Percentiles rank a stretch among this genome's conserved stretches.
Conservation (phyloP, 2,329 filamentous ascomycete genomes). For the Colletotrichum sp. region DNA sequence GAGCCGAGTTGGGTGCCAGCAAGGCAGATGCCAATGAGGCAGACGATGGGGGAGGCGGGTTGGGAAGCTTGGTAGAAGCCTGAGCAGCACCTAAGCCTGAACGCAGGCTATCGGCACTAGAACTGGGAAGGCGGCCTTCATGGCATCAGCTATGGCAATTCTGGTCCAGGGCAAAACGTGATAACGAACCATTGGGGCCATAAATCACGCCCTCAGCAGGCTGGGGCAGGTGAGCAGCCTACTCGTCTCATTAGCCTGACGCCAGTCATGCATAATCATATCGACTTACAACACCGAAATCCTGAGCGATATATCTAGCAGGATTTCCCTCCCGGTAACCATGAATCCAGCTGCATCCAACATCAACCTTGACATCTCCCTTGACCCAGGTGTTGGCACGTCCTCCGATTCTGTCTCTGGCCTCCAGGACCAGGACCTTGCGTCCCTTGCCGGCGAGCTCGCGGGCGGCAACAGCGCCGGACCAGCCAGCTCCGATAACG, state of each 20-base stretch:
- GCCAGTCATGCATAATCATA: not conserved
- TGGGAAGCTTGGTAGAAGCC: slow-evolving; percentile 11
- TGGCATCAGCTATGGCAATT: not conserved
- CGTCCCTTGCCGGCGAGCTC: slow-evolving; percentile 6
- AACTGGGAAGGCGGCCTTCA: slow-evolving; percentile 8
- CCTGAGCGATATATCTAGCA: slow-evolving; percentile 13
- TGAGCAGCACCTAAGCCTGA: slow-evolving; percentile 8
- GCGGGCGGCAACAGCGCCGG: slow-evolving; percentile 13
- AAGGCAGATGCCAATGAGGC: slow-evolving; percentile 12
- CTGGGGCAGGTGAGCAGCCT: slow-evolving; percentile 12
- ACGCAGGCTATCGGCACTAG: slow-evolving; percentile 1
- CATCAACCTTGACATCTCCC: slow-evolving; percentile 13
- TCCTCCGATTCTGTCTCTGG: slow-evolving; percentile 20
- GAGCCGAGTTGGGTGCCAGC: not conserved
- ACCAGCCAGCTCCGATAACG: slow-evolving; percentile 19
- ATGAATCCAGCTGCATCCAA: slow-evolving; percentile 19
- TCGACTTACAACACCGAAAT: slow-evolving; percentile 14
- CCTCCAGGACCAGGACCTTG: slow-evolving; percentile 15
- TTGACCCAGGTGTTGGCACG: slow-evolving; percentile 16
- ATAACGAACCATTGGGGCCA: slow-evolving; percentile 3
- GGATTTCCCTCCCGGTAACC: slow-evolving; percentile 16
- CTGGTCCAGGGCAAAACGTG: too few species aligned
- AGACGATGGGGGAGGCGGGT: not conserved
- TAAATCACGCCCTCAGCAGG: slow-evolving; percentile 15
- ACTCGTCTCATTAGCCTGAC: not conserved